These are phyloP conservation scores for Xanthoceras sorbifolium DNA, from an alignment of 345 rosid species.

Conservation along the genomic window DNA sequence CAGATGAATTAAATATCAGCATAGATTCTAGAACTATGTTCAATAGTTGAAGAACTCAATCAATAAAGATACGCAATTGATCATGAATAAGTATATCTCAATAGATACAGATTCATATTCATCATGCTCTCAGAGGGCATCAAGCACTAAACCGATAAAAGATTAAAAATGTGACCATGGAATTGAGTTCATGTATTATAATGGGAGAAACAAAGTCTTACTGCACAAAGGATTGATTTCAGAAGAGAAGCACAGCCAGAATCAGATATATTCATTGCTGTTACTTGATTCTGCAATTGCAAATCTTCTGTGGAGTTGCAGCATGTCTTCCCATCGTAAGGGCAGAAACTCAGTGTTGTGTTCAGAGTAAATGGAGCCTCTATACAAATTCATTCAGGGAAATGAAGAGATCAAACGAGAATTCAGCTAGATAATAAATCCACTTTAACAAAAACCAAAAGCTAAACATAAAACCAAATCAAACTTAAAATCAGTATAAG, in stretches of 20 bases:
- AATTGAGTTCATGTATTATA: not conserved
- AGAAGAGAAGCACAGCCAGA: slow-evolving; percentile 64
- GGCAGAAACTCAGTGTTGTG: slow-evolving; percentile 68
- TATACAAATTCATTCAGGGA: slow-evolving; percentile 28
- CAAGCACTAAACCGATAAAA: slow-evolving; percentile 10
- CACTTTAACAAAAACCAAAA: not conserved
- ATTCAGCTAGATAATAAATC: slow-evolving; percentile 9
- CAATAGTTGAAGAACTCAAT: too few species aligned
- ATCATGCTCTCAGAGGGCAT: not conserved
- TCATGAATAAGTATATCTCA: not conserved
- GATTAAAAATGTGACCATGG: not conserved
- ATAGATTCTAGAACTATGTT: not conserved
- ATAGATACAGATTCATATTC: not conserved
- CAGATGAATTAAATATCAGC: not conserved
- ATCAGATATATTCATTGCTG: slow-evolving; percentile 71
- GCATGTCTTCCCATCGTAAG: slow-evolving; percentile 77
- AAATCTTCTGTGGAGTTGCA: slow-evolving; percentile 75
- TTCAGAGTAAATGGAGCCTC: slow-evolving; percentile 67
- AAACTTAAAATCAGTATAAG: not conserved
- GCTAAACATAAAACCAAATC: not conserved
- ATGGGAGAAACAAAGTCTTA: slow-evolving; percentile 34
- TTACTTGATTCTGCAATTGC: slow-evolving; percentile 66
- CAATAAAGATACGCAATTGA: not conserved
- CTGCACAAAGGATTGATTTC: slow-evolving; percentile 83
- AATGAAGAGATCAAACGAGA: not conserved